Evolutionary conservation across 2,329 filamentous ascomycete genomes (phyloP).

Genomic region (Ascochyta fabae): DNA sequence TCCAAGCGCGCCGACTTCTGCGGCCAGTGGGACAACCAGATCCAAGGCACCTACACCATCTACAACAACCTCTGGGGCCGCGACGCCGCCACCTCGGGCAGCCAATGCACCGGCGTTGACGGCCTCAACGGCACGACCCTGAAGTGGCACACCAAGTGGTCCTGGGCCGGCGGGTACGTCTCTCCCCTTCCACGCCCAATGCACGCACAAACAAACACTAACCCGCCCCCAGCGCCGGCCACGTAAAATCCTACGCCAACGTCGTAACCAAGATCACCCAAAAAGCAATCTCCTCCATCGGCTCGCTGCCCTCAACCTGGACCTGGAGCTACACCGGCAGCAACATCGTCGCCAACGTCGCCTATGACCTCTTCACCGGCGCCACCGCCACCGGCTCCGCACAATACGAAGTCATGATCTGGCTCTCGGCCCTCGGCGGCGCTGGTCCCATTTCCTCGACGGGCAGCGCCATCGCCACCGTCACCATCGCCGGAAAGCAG

Average conservation of each 20-base stretch:
- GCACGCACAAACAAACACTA: not conserved
- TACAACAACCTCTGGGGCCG: conserved; percentile 56
- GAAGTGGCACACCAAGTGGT: conserved; percentile 55
- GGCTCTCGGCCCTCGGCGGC: conserved; percentile 64
- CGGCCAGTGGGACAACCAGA: conserved; percentile 39
- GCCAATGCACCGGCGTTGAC: conserved; percentile 55
- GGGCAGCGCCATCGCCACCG: conserved; percentile 60
- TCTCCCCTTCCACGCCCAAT: too few relatives aligned
- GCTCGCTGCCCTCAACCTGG: conserved; percentile 54
- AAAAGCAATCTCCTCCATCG: conserved; percentile 46
- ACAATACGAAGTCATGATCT: conserved; percentile 72
- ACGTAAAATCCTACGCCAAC: conserved; percentile 55
- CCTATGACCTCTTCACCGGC: conserved; percentile 67
- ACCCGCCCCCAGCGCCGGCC: conserved; percentile 24
- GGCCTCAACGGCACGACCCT: conserved; percentile 47
- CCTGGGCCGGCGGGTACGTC: conserved; percentile 51
- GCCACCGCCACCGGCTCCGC: conserved; percentile 53
- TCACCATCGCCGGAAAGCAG: conserved; percentile 59
- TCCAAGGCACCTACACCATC: conserved; percentile 40
- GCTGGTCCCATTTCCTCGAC: conserved; percentile 66
- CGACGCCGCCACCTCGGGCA: conserved; percentile 50
- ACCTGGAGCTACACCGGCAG: conserved; percentile 59
- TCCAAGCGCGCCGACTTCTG: conserved; percentile 45
- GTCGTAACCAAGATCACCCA: conserved; percentile 46
- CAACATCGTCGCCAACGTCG: conserved; percentile 62